Evolutionary conservation across 352 stramenopile species (phyloP).

Genomic region (Pythium myriotylum): DNA sequence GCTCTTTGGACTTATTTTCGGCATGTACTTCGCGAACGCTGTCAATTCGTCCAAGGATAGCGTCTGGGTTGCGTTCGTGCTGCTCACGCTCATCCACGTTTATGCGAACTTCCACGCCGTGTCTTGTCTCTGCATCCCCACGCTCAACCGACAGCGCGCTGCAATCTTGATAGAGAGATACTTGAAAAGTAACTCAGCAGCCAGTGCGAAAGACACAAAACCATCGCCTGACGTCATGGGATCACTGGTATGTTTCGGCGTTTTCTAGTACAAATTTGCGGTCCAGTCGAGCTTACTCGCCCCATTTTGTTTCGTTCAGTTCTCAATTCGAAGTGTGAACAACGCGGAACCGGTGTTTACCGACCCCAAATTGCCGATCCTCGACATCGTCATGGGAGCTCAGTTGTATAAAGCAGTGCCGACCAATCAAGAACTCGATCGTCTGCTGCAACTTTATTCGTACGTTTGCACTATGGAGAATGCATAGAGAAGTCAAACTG

Average conservation of each 20-base stretch:
- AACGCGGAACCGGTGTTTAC: conserved; percentile 53
- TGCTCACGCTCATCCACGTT: conserved; percentile 93
- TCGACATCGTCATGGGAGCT: conserved; percentile 59
- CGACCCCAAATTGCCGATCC: conserved; percentile 51
- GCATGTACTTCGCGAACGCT: conserved; percentile 82
- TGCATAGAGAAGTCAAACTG: too few species aligned
- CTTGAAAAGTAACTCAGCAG: conserved; percentile 17
- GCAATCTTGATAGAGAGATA: conserved; percentile 64
- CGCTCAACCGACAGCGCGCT: conserved; percentile 81
- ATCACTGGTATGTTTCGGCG: too few species aligned
- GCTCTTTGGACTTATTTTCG: conserved; percentile 91
- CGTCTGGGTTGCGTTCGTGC: conserved; percentile 91
- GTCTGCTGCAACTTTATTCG: conserved; percentile 55
- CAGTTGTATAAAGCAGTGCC: conserved; percentile 47
- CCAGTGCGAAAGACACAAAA: conserved; percentile 11
- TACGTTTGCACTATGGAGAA: too few species aligned
- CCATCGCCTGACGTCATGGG: conserved; percentile 34
- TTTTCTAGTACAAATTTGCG: too few species aligned
- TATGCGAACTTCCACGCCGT: conserved; percentile 94
- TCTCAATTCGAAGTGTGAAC: conserved; percentile 68
- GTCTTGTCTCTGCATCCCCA: conserved; percentile 86
- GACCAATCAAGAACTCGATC: conserved; percentile 45
- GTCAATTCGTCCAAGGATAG: conserved; percentile 62
- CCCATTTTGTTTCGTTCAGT: conserved; percentile 36
- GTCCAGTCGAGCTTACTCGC: too few species aligned